phyloP scores from a whole-genome alignment of 768 basidiomycete species.

The Hygrophorus russula region DNA sequence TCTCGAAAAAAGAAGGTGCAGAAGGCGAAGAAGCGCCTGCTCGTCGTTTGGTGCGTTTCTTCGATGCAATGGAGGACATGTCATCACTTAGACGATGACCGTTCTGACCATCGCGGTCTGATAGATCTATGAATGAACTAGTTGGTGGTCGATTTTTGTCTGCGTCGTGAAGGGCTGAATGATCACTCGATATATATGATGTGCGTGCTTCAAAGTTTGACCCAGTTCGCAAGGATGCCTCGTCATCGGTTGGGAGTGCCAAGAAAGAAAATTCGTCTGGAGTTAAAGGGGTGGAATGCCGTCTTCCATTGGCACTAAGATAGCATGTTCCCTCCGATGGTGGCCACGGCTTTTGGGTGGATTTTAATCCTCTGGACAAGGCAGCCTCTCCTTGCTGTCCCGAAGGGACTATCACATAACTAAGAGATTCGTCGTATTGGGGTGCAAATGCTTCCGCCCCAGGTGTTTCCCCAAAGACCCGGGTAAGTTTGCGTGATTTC shows the following conservation, averaged over 20 bases:
- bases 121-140: conserved; percentile 56
- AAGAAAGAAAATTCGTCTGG: conserved; percentile 33
- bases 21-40: conserved; percentile 21
- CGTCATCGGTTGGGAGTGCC: conserved; percentile 7
- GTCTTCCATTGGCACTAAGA: conserved; percentile 23
- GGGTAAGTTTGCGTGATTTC: conserved; percentile 69
- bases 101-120: conserved; percentile 42
- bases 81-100: conserved; percentile 13
- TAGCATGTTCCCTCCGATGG: conserved; percentile 19
- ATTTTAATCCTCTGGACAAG: conserved; percentile 8
- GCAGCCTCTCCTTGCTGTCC: conserved; percentile 13
- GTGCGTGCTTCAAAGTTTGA: conserved; percentile 11
- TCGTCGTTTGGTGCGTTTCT: conserved; percentile 6
- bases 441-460: conserved; percentile 27
- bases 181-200: background rate
- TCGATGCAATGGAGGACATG: conserved; percentile 18
- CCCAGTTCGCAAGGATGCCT: conserved; percentile 4
- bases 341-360: conserved; percentile 16
- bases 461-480: conserved; percentile 66
- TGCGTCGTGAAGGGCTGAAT: background rate
- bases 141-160: conserved; percentile 18
- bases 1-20: conserved; percentile 37
- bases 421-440: conserved; percentile 15
- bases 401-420: background rate
- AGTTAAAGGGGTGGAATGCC: conserved; percentile 46